A percentile compares a stretch with the other conserved stretches of the same genome.
phyloP scores from a whole-genome alignment of 176 grass and related monocot genomes.

The maize (Zea mays) region Zm-B73-REFERENCE-NAM-5.0 NC_050098.1:71361001-71361500 shows the following conservation, averaged over 20 bases:
- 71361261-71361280: not conserved
- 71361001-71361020: not conserved
- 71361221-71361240: not conserved
- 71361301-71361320: conserved; percentile 72
- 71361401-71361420: conserved; percentile 70
- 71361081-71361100: not conserved
- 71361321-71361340: conserved; percentile 69
- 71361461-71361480: conserved; percentile 59
- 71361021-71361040: not conserved
- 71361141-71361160: not conserved
- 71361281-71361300: not conserved
- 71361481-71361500: conserved; percentile 58
- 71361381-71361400: conserved; percentile 66
- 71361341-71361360: conserved; percentile 70
- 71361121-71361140: not conserved
- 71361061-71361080: not conserved
- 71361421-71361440: conserved; percentile 79
- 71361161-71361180: not conserved
- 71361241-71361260: not conserved
- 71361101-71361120: not conserved
- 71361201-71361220: not conserved
- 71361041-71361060: not conserved
- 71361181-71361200: not conserved
- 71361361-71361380: conserved; percentile 69
- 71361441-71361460: conserved; percentile 76